Percentiles rank a stretch among this genome's conserved stretches.
Evolutionary conservation across 73 alveolate genomes (phyloP).

Genomic region (Tetrahymena thermophila): DNA sequence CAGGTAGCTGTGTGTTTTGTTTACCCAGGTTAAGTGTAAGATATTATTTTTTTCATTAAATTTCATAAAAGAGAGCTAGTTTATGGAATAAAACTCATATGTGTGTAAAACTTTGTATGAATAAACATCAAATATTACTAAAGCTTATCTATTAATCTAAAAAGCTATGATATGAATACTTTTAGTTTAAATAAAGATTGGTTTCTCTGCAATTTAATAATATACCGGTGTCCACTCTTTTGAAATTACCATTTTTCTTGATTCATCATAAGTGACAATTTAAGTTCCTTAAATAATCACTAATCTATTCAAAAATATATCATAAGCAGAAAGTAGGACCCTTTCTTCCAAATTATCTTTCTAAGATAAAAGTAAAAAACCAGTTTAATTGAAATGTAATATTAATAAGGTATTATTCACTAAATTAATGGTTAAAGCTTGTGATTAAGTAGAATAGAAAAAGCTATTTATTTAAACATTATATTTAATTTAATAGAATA

Average conservation of each 20-base stretch:
- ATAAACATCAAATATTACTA: not conserved
- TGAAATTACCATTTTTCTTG: not conserved
- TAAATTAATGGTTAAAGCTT: not conserved
- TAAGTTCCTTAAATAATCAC: not conserved
- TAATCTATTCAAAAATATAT: not conserved
- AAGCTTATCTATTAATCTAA: not conserved
- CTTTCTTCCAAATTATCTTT: not conserved
- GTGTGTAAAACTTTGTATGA: not conserved
- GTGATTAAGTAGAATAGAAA: not conserved
- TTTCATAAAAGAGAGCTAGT: not conserved
- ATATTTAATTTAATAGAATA: not conserved
- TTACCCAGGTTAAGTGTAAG: not conserved
- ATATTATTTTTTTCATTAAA: not conserved
- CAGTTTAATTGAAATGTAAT: not conserved
- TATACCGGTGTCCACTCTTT: not conserved
- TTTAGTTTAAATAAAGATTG: not conserved
- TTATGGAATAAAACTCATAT: not conserved
- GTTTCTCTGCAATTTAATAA: not conserved
- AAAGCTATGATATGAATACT: not conserved
- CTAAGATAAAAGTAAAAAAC: not conserved
- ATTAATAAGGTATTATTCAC: not conserved
- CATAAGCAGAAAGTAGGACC: not conserved
- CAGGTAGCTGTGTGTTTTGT: not conserved
- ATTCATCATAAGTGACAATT: not conserved
- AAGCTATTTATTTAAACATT: not conserved